phyloP scores from a whole-genome alignment of 2,329 filamentous ascomycete species.

The Thelonectria blattea region DNA sequence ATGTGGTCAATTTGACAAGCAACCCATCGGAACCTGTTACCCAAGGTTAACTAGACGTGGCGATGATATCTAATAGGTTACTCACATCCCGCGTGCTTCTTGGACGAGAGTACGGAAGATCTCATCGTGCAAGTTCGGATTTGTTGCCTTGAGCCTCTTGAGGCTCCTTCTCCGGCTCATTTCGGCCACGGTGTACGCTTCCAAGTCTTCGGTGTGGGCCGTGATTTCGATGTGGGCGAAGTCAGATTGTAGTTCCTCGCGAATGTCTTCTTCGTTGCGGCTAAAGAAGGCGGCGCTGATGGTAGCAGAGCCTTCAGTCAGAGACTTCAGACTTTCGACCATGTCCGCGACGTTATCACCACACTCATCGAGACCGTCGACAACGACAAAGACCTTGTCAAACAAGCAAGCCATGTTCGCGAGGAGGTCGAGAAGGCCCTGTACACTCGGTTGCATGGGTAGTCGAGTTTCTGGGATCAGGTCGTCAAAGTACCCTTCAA shows the following conservation, averaged over 20 bases:
- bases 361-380: constrained; percentile 21
- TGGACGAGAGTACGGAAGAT: neutral
- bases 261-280: constrained; percentile 13
- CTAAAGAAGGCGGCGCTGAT: constrained; percentile 9
- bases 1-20: constrained; percentile 22
- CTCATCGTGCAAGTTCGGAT: constrained; percentile 1
- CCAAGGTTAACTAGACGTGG: neutral
- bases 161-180: neutral
- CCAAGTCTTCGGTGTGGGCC: constrained; percentile 14
- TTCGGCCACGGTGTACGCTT: constrained; percentile 12
- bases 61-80: neutral
- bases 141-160: constrained; percentile 2
- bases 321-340: neutral
- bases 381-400: constrained; percentile 6
- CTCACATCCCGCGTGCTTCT: constrained; percentile 14
- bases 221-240: constrained; percentile 15
- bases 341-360: constrained; percentile 1
- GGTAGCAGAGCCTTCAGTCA: neutral
- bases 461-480: neutral
- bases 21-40: constrained; percentile 22
- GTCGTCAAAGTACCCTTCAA: constrained; percentile 10
- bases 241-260: neutral
- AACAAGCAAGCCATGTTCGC: neutral
- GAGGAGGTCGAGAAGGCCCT: neutral
- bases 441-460: neutral